These are phyloP conservation scores for Erodium chrysanthum DNA, from an alignment of 441 rosid species.

Conservation along the genomic window DNA sequence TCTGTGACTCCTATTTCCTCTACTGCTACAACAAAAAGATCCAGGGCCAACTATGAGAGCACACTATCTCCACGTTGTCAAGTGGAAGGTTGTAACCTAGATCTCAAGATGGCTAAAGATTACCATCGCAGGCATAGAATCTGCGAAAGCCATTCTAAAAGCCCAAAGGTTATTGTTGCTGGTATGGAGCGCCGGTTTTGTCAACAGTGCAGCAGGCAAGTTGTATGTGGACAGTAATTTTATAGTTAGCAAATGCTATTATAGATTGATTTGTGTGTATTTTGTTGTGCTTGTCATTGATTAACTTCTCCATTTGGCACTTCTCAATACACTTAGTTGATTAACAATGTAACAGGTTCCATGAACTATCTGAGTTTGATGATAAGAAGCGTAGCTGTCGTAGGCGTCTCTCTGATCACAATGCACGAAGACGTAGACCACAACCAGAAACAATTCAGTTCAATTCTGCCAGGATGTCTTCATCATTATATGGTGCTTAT, in stretches of 20 bases:
- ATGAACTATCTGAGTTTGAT: constrained; percentile 71
- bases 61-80: constrained; percentile 41
- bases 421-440: constrained; percentile 90
- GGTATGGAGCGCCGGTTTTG: constrained; percentile 85
- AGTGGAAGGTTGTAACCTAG: constrained; percentile 75
- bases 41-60: constrained; percentile 40
- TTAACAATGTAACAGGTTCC: constrained; percentile 45
- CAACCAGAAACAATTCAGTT: constrained; percentile 46
- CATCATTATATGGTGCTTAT: constrained; percentile 33
- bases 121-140: constrained; percentile 75
- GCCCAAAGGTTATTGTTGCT: constrained; percentile 59
- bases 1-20: constrained; percentile 24
- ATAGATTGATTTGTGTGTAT: no score
- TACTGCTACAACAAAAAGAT: constrained; percentile 41
- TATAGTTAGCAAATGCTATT: no score
- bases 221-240: neutral
- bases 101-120: constrained; percentile 67
- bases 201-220: constrained; percentile 91
- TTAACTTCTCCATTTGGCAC: no score
- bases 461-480: constrained; percentile 37
- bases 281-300: no score
- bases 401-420: constrained; percentile 39
- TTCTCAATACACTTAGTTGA: no score
- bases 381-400: constrained; percentile 27
- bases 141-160: constrained; percentile 69